phyloP scores from a whole-genome alignment of 148 eudicot species.

The Camellia sinensis region DNA sequence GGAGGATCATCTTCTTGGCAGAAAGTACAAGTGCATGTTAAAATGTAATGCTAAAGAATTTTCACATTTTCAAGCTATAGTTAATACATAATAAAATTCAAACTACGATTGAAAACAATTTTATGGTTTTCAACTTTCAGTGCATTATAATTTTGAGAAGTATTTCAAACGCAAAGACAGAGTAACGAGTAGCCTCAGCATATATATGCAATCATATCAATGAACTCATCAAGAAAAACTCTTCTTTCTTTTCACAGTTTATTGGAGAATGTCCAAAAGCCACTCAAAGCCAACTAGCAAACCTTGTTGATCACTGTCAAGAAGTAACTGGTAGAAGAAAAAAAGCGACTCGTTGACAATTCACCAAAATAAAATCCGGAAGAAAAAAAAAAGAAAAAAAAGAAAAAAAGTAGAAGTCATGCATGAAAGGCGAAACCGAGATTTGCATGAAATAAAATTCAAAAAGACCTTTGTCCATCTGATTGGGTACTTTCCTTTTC shows the following conservation, averaged over 20 bases:
- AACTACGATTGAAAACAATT: background rate
- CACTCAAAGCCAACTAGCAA: background rate
- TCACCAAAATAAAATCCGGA: background rate
- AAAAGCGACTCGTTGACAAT: background rate
- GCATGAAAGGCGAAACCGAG: background rate
- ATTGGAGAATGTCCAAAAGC: background rate
- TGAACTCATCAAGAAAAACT: background rate
- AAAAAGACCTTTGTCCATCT: too few relatives aligned
- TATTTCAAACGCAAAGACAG: background rate
- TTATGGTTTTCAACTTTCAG: background rate
- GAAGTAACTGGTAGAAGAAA: background rate
- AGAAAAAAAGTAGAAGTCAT: background rate
- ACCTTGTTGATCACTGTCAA: background rate
- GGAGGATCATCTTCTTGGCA: background rate
- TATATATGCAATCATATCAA: background rate
- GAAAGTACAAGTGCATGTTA: background rate
- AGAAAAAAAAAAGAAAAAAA: too few relatives aligned
- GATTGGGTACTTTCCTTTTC: background rate
- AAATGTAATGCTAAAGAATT: background rate
- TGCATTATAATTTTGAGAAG: background rate
- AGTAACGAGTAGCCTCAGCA: background rate
- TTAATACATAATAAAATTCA: background rate
- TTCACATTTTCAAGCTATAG: background rate
- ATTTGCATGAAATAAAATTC: background rate
- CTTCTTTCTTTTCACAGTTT: background rate